These are phyloP conservation scores for Podospora comata DNA, from an alignment of 495 filamentous ascomycete genomes.

Conservation along the genomic window DNA sequence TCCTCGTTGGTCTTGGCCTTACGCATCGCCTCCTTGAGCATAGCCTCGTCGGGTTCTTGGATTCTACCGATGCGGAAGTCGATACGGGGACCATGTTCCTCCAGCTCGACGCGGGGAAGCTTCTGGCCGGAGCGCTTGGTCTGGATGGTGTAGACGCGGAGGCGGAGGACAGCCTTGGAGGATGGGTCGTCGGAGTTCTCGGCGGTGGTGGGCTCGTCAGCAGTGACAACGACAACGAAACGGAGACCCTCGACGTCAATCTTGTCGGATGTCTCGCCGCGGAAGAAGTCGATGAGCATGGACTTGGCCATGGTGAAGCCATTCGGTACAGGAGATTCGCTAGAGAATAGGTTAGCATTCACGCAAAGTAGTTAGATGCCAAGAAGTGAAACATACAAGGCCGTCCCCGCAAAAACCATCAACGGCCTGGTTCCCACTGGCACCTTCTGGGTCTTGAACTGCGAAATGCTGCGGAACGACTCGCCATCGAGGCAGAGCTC, in stretches of 20 bases:
- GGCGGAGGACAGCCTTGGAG: constrained; percentile 66
- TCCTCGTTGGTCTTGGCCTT: constrained; percentile 69
- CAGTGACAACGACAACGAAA: constrained; percentile 77
- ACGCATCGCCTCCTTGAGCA: constrained; percentile 88
- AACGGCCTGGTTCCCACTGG: constrained; percentile 82
- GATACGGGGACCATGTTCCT: constrained; percentile 93
- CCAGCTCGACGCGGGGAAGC: constrained; percentile 84
- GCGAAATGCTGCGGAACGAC: constrained; percentile 60
- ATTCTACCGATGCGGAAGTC: constrained; percentile 84
- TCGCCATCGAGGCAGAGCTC: constrained; percentile 75
- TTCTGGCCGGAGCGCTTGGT: constrained; percentile 85
- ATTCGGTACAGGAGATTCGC: constrained; percentile 67
- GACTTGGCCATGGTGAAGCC: constrained; percentile 80
- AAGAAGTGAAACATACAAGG: constrained; percentile 47
- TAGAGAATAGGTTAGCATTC: constrained; percentile 6
- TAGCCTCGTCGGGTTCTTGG: constrained; percentile 69
- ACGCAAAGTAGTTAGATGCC: neutral
- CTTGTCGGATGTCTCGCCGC: constrained; percentile 60
- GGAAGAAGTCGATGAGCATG: constrained; percentile 87
- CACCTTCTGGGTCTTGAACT: constrained; percentile 81
- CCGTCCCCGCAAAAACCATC: constrained; percentile 78
- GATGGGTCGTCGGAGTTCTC: constrained; percentile 44
- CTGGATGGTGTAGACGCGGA: constrained; percentile 77
- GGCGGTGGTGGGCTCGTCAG: constrained; percentile 57
- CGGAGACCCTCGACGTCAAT: constrained; percentile 94